Conservation (phyloP, 805 yeast genomes). For the Vanderwaltozyma yarrowii region DNA sequence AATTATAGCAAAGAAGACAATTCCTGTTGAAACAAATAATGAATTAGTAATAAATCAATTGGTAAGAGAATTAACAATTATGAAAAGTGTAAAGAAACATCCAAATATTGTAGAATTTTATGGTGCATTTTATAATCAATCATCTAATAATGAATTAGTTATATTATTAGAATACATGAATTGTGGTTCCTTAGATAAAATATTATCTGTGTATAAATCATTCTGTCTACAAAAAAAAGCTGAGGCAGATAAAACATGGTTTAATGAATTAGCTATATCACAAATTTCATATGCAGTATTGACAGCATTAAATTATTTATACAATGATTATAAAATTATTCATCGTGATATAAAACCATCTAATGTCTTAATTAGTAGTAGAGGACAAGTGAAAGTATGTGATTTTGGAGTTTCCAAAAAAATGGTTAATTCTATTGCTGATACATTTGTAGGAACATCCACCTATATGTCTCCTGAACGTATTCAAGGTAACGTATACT, state of each 20-base stretch:
- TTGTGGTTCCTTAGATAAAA: conserved; percentile 83
- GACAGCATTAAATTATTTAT: conserved; percentile 72
- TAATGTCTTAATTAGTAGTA: conserved; percentile 77
- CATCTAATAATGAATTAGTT: conserved; percentile 50
- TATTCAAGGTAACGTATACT: conserved; percentile 87
- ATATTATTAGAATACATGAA: conserved; percentile 96
- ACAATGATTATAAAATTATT: conserved; percentile 75
- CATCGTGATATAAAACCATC: conserved; percentile 96
- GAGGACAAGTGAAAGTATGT: conserved; percentile 82
- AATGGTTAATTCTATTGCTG: conserved; percentile 86
- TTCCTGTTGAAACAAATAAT: conserved; percentile 72
- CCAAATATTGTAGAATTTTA: conserved; percentile 81
- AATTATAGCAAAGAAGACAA: conserved; percentile 82
- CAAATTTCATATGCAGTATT: conserved; percentile 69
- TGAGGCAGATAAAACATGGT: conserved; percentile 17
- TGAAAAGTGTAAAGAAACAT: conserved; percentile 76
- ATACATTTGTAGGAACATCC: conserved; percentile 96
- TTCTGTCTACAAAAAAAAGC: conserved; percentile 24
- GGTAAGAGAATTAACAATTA: conserved; percentile 74
- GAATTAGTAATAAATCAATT: conserved; percentile 42
- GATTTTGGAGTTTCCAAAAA: conserved; percentile 96
- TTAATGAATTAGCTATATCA: conserved; percentile 49
- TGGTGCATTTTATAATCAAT: conserved; percentile 70
- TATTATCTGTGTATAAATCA: conserved; percentile 50
- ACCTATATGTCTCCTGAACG: conserved; percentile 98